Evolutionary conservation across 2,329 filamentous ascomycete genomes (phyloP).

Genomic region (Leptographium wingfieldii): DNA sequence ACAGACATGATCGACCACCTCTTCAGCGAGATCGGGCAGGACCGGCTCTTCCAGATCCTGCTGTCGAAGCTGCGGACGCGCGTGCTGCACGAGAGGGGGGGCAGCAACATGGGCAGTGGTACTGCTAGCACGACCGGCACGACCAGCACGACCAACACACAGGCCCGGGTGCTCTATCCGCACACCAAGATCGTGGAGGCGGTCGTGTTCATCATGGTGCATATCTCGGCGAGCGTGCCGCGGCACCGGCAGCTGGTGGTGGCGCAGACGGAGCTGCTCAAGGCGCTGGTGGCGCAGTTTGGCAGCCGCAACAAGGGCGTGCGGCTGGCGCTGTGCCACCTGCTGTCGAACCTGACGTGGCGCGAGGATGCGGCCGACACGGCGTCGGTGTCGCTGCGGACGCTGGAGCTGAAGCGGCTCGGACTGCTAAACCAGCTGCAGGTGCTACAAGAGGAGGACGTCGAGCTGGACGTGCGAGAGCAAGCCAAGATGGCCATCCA

Average conservation of each 20-base stretch:
- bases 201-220: constrained; percentile 71
- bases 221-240: constrained; percentile 73
- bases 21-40: constrained; percentile 61
- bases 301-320: constrained; percentile 61
- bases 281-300: constrained; percentile 60
- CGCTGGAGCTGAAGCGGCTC: constrained; percentile 53
- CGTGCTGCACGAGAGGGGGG: constrained; percentile 28
- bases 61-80: constrained; percentile 61
- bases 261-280: constrained; percentile 63
- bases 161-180: constrained; percentile 36
- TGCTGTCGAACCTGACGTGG: constrained; percentile 77
- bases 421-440: constrained; percentile 59
- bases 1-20: constrained; percentile 75
- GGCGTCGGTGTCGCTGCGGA: constrained; percentile 52
- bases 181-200: constrained; percentile 61
- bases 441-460: constrained; percentile 49
- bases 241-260: constrained; percentile 68
- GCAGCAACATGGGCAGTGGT: no score
- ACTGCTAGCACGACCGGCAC: neutral
- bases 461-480: constrained; percentile 72
- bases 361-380: constrained; percentile 61
- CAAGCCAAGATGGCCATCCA: constrained; percentile 67
- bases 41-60: constrained; percentile 69
- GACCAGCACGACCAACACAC: neutral
- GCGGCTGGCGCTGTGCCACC: constrained; percentile 66